These are phyloP conservation scores for Poa annua DNA, from an alignment of 176 grass and related monocot species.

Conservation along the genomic window DNA sequence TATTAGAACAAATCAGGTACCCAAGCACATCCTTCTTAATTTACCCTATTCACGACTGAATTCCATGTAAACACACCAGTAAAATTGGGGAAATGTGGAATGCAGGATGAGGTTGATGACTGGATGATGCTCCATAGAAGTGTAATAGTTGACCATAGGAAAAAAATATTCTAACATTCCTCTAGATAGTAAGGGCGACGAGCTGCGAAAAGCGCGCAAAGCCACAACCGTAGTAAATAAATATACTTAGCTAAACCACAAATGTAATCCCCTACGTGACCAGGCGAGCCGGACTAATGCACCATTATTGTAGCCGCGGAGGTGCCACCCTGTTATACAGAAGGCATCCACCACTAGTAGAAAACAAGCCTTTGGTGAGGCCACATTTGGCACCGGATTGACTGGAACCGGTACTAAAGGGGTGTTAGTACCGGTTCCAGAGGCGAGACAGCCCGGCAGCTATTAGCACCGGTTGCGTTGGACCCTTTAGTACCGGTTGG, in stretches of 20 bases:
- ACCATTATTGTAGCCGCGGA: background rate
- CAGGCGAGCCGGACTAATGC: background rate
- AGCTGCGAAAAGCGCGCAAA: background rate
- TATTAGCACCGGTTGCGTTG: too few relatives aligned
- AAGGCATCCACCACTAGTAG: background rate
- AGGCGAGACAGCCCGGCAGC: too few relatives aligned
- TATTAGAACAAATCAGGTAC: background rate
- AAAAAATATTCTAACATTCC: background rate
- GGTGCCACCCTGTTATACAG: background rate
- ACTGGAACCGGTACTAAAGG: too few relatives aligned
- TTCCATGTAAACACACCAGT: background rate
- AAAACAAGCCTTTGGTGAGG: too few relatives aligned
- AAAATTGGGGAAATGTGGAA: constrained; percentile 2
- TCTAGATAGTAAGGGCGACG: background rate
- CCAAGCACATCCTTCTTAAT: constrained; percentile 15
- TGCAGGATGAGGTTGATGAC: background rate
- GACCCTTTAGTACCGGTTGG: too few relatives aligned
- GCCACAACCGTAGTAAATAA: background rate
- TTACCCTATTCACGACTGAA: background rate
- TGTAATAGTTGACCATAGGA: background rate
- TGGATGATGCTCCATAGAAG: constrained; percentile 20
- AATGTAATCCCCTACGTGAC: background rate
- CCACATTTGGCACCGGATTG: too few relatives aligned
- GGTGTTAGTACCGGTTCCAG: too few relatives aligned
- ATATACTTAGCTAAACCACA: background rate